A percentile compares a stretch with the other conserved stretches of the same genome.
These are phyloP conservation scores for Phytophthora palmivora DNA, from an alignment of 352 stramenopile genomes.

Conservation along the genomic window DNA sequence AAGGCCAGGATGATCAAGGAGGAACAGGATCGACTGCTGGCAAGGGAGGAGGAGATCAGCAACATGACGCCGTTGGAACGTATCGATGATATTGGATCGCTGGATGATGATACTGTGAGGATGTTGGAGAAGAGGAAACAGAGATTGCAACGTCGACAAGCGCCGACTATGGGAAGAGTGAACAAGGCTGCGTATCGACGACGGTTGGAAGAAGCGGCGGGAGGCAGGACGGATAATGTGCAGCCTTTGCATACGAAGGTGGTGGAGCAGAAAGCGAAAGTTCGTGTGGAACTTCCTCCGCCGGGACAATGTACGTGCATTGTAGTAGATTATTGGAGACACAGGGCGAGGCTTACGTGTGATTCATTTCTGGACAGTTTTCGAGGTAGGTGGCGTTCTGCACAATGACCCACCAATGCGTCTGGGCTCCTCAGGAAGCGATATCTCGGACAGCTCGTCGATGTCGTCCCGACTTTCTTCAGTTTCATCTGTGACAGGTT, in stretches of 20 bases:
- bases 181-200: slow-evolving; percentile 83
- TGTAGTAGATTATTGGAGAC: not conserved
- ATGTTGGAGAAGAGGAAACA: slow-evolving; percentile 83
- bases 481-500: slow-evolving; percentile 42
- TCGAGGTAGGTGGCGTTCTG: slow-evolving; percentile 51
- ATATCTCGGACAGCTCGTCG: slow-evolving; percentile 62
- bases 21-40: slow-evolving; percentile 58
- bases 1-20: slow-evolving; percentile 61
- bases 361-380: slow-evolving; percentile 41
- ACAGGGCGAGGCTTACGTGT: not conserved
- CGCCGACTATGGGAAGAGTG: slow-evolving; percentile 69
- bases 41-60: slow-evolving; percentile 72
- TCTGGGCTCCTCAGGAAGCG: slow-evolving; percentile 56
- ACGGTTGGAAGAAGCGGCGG: slow-evolving; percentile 75
- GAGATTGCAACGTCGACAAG: slow-evolving; percentile 70
- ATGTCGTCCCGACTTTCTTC: slow-evolving; percentile 68
- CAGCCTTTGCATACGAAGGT: slow-evolving; percentile 68
- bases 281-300: slow-evolving; percentile 75
- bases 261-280: slow-evolving; percentile 68
- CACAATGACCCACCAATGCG: slow-evolving; percentile 27
- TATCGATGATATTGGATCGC: slow-evolving; percentile 64
- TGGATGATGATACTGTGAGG: slow-evolving; percentile 77
- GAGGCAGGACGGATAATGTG: slow-evolving; percentile 83
- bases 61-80: slow-evolving; percentile 82
- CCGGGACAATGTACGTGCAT: slow-evolving; percentile 77